phyloP scores from a whole-genome alignment of 257 asterid species.

The Solanum sitiens region DNA sequence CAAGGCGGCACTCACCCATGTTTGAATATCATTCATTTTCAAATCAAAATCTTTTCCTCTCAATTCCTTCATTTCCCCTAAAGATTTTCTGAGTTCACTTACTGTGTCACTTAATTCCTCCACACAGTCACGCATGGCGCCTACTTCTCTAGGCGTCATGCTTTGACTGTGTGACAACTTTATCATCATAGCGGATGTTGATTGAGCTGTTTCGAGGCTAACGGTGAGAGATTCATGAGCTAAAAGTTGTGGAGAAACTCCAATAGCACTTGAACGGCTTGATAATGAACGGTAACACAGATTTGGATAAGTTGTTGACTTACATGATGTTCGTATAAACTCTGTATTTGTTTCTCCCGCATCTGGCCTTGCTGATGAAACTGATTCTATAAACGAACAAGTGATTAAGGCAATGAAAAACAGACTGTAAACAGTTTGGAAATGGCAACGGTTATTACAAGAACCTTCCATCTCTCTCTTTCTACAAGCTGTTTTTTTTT shows the following conservation, averaged over 20 bases:
- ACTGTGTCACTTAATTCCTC: conserved; percentile 28
- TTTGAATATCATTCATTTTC: conserved; percentile 23
- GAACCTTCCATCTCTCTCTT: neutral
- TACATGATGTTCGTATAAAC: neutral
- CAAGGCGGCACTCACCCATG: conserved; percentile 52
- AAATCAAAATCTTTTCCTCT: conserved; percentile 6
- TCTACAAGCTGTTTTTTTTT: neutral
- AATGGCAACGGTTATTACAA: too few species aligned
- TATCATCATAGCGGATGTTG: neutral
- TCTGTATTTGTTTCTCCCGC: neutral
- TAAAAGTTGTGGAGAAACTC: neutral
- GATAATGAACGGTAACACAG: neutral
- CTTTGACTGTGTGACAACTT: neutral
- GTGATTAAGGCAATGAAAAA: neutral
- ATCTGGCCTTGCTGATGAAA: neutral
- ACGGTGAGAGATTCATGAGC: neutral
- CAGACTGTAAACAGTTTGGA: neutral
- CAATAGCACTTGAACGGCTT: neutral
- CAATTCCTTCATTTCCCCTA: conserved; percentile 7
- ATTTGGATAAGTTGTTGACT: neutral
- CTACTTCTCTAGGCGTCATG: conserved; percentile 9
- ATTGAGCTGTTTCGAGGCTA: neutral
- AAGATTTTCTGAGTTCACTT: conserved; percentile 5
- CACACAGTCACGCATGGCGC: conserved; percentile 22
- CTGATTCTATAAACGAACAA: neutral